Conservation (phyloP, 31 red algal species). For the Endocladia muricata region DNA sequence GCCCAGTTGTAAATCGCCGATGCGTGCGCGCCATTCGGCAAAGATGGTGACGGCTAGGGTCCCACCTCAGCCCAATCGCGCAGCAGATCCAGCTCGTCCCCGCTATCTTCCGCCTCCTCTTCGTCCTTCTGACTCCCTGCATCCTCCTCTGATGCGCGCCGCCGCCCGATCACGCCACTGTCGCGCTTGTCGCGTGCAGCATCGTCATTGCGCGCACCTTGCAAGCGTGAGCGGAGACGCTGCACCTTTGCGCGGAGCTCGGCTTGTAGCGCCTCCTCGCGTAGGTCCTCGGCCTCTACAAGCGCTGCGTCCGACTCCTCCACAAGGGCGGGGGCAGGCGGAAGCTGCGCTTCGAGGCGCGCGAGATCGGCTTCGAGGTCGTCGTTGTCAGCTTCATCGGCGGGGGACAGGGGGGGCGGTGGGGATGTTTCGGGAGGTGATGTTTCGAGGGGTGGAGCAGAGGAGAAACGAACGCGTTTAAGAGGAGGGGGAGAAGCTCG, state of each 20-base stretch:
- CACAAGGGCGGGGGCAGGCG: not conserved
- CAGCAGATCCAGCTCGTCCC: not conserved
- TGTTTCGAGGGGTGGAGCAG: too few species aligned
- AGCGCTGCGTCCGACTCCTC: not conserved
- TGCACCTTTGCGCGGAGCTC: not conserved
- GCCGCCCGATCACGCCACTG: not conserved
- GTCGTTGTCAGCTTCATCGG: not conserved
- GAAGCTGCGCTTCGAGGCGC: not conserved
- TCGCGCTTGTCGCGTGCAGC: too few species aligned
- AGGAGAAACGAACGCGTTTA: too few species aligned
- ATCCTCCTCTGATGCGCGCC: not conserved
- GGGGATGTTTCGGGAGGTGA: too few species aligned
- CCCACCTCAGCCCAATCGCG: not conserved
- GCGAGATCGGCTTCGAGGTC: not conserved
- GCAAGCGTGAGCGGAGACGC: not conserved
- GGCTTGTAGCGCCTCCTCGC: not conserved
- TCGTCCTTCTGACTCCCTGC: not conserved
- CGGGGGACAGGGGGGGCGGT: too few species aligned
- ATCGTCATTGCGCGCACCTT: not conserved
- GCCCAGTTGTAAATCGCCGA: not conserved
- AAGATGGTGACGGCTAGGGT: not conserved
- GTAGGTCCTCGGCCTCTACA: not conserved
- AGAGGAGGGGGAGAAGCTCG: too few species aligned
- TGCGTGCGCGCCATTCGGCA: not conserved
- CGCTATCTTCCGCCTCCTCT: not conserved